These are phyloP conservation scores for Chlorella sp. DNA, from an alignment of 139 green algal genomes.

Conservation along the genomic window DNA sequence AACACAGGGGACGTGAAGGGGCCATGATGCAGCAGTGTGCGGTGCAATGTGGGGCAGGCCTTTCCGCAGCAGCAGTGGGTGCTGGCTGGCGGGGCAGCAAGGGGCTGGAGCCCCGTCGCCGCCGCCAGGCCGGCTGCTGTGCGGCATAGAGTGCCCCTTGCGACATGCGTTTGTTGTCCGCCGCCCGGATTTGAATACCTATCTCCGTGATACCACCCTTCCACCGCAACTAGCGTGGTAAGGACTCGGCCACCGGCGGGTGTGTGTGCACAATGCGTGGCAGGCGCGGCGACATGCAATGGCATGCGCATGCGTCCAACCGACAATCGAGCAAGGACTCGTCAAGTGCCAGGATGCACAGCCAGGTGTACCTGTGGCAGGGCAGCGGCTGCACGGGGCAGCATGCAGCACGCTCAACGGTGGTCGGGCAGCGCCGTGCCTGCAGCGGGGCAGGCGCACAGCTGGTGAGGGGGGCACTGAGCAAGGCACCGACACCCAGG, in stretches of 20 bases:
- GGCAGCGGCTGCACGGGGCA: not conserved
- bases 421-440: slow-evolving; percentile 95
- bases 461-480: not conserved
- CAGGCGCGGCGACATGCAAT: not conserved
- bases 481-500: too few species aligned
- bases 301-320: not conserved
- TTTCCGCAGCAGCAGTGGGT: slow-evolving; percentile 15
- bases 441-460: not conserved
- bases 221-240: not conserved
- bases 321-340: too few species aligned
- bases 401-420: slow-evolving; percentile 29
- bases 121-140: too few species aligned
- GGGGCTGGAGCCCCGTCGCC: too few species aligned
- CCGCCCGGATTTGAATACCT: slow-evolving; percentile 22
- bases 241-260: slow-evolving; percentile 46
- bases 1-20: too few species aligned
- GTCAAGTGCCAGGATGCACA: too few species aligned
- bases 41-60: slow-evolving; percentile 18
- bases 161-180: slow-evolving; percentile 19
- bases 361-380: not conserved
- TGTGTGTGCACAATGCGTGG: not conserved
- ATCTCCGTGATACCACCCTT: slow-evolving; percentile 44
- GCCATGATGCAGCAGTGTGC: too few species aligned
- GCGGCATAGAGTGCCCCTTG: too few species aligned
- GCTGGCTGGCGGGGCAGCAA: too few species aligned